These are phyloP conservation scores for Kwoniella mangroviensis DNA, from an alignment of 768 basidiomycete genomes.

Conservation along the genomic window DNA sequence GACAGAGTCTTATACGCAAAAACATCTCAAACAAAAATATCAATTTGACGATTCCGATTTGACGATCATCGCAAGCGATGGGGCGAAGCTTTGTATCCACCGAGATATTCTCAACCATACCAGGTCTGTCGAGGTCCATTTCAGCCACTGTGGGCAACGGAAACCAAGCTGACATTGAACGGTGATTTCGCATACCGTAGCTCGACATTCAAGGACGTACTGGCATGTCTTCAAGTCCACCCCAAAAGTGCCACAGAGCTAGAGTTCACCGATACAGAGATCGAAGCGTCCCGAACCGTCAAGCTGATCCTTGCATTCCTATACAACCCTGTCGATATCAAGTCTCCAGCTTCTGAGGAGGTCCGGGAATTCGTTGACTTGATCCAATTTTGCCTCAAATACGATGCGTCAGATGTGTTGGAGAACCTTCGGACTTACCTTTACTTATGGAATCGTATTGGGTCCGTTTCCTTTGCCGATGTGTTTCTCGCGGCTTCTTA, in stretches of 20 bases:
- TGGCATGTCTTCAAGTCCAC: background rate
- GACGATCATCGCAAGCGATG: background rate
- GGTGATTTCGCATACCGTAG: background rate
- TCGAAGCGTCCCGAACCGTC: background rate
- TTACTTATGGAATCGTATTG: background rate
- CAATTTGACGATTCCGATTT: background rate
- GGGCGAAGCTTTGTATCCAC: background rate
- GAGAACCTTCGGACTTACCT: background rate
- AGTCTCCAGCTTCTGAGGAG: background rate
- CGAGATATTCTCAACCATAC: background rate
- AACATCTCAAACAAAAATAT: background rate
- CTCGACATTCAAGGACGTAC: background rate
- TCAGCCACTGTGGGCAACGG: background rate
- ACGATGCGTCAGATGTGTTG: background rate
- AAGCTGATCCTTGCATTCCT: background rate
- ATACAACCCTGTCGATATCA: background rate
- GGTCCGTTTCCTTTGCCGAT: background rate
- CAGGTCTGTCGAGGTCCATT: background rate
- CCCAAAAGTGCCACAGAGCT: background rate
- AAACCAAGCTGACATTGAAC: background rate
- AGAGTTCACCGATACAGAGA: background rate
- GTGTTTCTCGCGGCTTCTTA: background rate
- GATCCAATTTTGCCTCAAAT: background rate
- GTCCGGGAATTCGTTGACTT: background rate
- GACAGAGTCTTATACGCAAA: background rate